A percentile compares a stretch with the other conserved stretches of the same genome.
phyloP scores from a whole-genome alignment of 1,284 basidiomycete species.

The Trichosporon sp. region DNA sequence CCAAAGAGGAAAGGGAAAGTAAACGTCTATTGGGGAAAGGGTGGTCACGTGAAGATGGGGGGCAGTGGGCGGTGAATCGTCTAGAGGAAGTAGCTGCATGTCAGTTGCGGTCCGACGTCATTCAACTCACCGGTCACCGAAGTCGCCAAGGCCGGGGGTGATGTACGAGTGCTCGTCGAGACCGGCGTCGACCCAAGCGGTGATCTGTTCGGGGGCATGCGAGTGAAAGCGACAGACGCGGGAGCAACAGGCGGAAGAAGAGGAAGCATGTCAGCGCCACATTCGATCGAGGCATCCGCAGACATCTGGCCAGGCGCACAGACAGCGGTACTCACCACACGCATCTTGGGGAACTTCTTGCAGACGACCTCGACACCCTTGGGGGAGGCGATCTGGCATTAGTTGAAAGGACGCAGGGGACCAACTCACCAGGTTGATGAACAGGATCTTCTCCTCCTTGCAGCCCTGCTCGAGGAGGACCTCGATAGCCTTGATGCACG shows the following conservation, averaged over 20 bases:
- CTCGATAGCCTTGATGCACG: slow-evolving; percentile 95
- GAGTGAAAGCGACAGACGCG: background rate
- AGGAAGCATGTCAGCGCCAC: background rate
- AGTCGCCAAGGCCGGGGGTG: slow-evolving; percentile 84
- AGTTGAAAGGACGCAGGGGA: background rate
- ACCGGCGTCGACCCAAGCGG: slow-evolving; percentile 94
- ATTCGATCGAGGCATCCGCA: background rate
- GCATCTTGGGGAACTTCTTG: slow-evolving; percentile 69
- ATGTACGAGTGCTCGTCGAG: slow-evolving; percentile 67
- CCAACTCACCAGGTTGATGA: slow-evolving; percentile 78
- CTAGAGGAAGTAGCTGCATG: slow-evolving; percentile 29
- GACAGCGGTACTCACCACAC: slow-evolving; percentile 61
- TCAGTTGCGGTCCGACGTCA: slow-evolving; percentile 6
- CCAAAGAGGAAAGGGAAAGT: background rate
- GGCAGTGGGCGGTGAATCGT: background rate
- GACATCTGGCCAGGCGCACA: slow-evolving; percentile 2
- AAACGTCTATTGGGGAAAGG: background rate
- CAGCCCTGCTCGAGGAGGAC: slow-evolving; percentile 88
- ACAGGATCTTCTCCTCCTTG: slow-evolving; percentile 74
- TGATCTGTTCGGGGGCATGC: slow-evolving; percentile 58
- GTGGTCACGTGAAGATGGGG: background rate
- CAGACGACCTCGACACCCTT: slow-evolving; percentile 85
- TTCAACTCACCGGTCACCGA: slow-evolving; percentile 64
- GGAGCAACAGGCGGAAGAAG: background rate
- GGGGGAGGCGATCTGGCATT: slow-evolving; percentile 75